phyloP scores from a whole-genome alignment of 2,329 filamentous ascomycete genomes.

The Penicillium sp. region DNA sequence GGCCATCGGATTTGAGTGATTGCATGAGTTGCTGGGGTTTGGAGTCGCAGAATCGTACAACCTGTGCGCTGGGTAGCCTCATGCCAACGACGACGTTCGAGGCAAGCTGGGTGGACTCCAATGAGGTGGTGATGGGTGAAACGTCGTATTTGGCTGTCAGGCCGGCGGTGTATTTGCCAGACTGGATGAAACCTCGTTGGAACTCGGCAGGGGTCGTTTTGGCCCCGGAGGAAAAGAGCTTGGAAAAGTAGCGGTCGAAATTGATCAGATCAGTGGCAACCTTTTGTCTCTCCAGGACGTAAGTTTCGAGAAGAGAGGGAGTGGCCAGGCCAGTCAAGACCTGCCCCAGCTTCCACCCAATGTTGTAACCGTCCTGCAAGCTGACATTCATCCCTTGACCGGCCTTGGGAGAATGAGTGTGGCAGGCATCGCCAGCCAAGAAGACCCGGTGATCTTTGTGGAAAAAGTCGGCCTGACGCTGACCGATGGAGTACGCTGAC shows the following conservation, averaged over 20 bases:
- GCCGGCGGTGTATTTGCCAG: constrained; percentile 60
- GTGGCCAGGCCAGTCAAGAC: constrained; percentile 48
- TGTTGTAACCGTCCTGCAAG: constrained; percentile 61
- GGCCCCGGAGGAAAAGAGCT: constrained; percentile 51
- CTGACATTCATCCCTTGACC: constrained; percentile 59
- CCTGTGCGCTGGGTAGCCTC: constrained; percentile 55
- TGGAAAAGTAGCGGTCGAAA: constrained; percentile 57
- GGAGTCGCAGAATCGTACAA: constrained; percentile 61
- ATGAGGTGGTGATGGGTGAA: constrained; percentile 47
- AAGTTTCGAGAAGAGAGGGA: constrained; percentile 51
- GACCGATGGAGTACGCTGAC: constrained; percentile 68
- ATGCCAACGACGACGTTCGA: constrained; percentile 46
- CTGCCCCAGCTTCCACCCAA: constrained; percentile 59
- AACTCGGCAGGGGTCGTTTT: constrained; percentile 51
- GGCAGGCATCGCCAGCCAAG: constrained; percentile 66
- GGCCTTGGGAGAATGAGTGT: constrained; percentile 69
- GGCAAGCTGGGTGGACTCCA: constrained; percentile 36
- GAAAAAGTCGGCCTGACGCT: constrained; percentile 69
- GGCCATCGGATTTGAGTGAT: constrained; percentile 52
- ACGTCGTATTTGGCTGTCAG: constrained; percentile 56
- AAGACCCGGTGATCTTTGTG: constrained; percentile 65
- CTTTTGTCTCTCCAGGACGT: constrained; percentile 53
- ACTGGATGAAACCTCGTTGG: constrained; percentile 56
- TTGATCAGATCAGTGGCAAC: constrained; percentile 59
- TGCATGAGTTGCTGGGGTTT: constrained; percentile 53